Conservation (phyloP, 768 basidiomycete genomes). For the Pholiota microspora region DNA sequence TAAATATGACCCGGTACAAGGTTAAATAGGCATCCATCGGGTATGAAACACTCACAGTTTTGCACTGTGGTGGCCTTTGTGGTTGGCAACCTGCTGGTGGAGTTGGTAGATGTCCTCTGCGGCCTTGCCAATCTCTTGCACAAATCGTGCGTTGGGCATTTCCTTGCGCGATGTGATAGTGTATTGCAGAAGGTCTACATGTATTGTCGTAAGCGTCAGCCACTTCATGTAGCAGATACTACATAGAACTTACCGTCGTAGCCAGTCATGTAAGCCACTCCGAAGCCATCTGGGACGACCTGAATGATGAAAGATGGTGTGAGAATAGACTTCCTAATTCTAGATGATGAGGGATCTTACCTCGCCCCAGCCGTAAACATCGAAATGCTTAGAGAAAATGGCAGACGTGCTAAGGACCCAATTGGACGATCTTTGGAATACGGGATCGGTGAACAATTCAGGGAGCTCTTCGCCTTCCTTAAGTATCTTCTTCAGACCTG, state of each 20-base stretch:
- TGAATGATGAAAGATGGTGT: constrained; percentile 21
- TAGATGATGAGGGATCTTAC: not conserved
- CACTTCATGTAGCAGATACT: constrained; percentile 9
- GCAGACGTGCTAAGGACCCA: constrained; percentile 94
- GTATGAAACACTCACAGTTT: constrained; percentile 26
- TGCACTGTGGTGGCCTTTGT: constrained; percentile 21
- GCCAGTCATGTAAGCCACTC: constrained; percentile 93
- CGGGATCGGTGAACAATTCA: constrained; percentile 72
- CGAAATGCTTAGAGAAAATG: constrained; percentile 82
- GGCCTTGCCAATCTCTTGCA: constrained; percentile 60
- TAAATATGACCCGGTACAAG: not conserved
- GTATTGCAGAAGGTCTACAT: constrained; percentile 74
- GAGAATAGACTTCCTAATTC: not conserved
- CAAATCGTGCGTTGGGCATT: constrained; percentile 77
- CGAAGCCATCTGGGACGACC: constrained; percentile 91
- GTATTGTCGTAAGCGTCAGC: not conserved
- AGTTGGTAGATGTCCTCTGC: constrained; percentile 71
- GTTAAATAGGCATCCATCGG: not conserved
- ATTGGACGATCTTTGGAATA: constrained; percentile 66
- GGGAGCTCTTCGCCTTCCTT: constrained; percentile 63
- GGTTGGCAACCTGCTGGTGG: constrained; percentile 28
- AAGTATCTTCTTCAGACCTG: constrained; percentile 72
- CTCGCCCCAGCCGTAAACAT: constrained; percentile 92
- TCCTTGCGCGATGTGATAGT: constrained; percentile 85
- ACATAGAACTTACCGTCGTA: constrained; percentile 56